Evolutionary conservation across 495 filamentous ascomycete genomes (phyloP).

Genomic region (Tuber borchii): DNA sequence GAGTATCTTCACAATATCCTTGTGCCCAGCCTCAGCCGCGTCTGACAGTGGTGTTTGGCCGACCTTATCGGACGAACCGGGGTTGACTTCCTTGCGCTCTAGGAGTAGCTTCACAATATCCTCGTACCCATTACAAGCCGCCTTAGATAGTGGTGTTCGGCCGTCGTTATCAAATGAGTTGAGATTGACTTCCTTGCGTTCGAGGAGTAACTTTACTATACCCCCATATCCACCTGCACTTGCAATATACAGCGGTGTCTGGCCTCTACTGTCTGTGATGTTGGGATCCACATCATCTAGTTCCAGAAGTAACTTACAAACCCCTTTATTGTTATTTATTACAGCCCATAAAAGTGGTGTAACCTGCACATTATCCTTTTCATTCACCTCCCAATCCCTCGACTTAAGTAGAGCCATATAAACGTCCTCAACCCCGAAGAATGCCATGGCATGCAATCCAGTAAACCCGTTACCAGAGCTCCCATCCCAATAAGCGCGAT

Average conservation of each 20-base stretch:
- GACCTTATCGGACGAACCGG: slow-evolving; percentile 17
- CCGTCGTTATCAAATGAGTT: neutral
- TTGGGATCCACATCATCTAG: neutral
- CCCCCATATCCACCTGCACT: neutral
- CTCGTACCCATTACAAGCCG: neutral
- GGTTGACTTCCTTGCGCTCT: neutral
- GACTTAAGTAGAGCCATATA: neutral
- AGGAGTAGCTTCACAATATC: neutral
- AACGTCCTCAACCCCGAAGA: neutral
- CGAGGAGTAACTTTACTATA: neutral
- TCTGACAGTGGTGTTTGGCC: slow-evolving; percentile 16
- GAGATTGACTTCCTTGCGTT: neutral
- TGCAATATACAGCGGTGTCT: slow-evolving; percentile 39
- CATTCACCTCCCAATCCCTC: neutral
- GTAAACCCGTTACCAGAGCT: neutral
- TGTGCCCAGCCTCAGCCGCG: slow-evolving; percentile 25
- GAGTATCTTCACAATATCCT: slow-evolving; percentile 8
- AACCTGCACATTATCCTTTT: neutral
- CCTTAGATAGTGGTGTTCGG: neutral
- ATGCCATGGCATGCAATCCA: neutral
- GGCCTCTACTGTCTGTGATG: neutral
- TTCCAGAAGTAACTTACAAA: neutral
- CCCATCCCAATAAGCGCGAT: no score
- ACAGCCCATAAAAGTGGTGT: neutral
- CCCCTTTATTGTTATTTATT: neutral